A percentile compares a stretch with the other conserved stretches of the same genome.
Evolutionary conservation across 345 rosid genomes (phyloP).

Genomic region (Mangifera indica): DNA sequence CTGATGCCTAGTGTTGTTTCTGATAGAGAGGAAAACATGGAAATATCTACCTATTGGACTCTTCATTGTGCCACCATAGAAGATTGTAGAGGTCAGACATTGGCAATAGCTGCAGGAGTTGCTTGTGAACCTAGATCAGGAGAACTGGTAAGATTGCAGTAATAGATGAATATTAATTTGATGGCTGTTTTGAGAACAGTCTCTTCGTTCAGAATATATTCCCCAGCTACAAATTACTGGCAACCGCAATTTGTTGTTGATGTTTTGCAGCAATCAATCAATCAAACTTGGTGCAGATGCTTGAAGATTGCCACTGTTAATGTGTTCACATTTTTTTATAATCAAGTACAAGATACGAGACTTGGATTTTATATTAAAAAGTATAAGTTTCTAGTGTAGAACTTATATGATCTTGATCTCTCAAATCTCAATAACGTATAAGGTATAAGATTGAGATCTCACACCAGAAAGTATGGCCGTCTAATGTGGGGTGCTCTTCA

Average conservation of each 20-base stretch:
- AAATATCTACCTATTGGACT: background rate
- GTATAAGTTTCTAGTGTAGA: too few species aligned
- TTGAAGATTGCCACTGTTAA: constrained; percentile 17
- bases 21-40: too few species aligned
- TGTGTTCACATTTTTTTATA: background rate
- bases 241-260: background rate
- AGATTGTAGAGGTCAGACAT: too few species aligned
- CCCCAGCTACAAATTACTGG: constrained; percentile 10
- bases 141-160: background rate
- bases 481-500: too few species aligned
- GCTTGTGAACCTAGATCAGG: background rate
- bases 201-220: constrained; percentile 20
- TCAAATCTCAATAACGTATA: too few species aligned
- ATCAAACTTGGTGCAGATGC: constrained; percentile 21
- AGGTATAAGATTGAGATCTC: too few species aligned
- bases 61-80: background rate
- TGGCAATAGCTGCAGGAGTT: background rate
- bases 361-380: too few species aligned
- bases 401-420: too few species aligned
- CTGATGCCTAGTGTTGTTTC: constrained; percentile 2
- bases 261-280: constrained; percentile 2
- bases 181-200: background rate
- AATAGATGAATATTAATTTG: background rate
- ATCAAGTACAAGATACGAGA: too few species aligned
- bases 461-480: too few species aligned